A percentile compares a stretch with the other conserved stretches of the same genome.
phyloP scores from a whole-genome alignment of 768 basidiomycete species.

The Lactarius psammicola region DNA sequence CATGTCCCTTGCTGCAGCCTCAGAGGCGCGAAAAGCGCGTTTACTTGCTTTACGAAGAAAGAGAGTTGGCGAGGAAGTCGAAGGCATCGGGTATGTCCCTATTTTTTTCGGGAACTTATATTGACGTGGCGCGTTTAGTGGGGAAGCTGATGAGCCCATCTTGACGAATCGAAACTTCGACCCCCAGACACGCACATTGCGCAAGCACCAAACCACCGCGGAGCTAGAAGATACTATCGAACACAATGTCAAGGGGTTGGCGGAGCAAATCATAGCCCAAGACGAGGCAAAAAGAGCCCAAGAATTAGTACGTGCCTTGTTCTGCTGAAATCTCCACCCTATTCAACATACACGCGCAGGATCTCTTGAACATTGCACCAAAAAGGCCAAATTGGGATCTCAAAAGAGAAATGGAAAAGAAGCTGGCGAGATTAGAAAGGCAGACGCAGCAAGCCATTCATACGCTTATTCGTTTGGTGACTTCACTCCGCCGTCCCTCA shows the following conservation, averaged over 20 bases:
- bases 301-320: conserved; percentile 66
- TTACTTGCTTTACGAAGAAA: conserved; percentile 71
- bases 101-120: neutral
- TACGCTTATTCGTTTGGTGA: conserved; percentile 75
- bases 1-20: conserved; percentile 74
- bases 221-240: conserved; percentile 84
- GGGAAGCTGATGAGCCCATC: conserved; percentile 42
- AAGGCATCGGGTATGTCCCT: conserved; percentile 45
- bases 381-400: conserved; percentile 97
- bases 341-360: conserved; percentile 46
- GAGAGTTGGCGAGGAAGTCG: conserved; percentile 57
- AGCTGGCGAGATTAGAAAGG: conserved; percentile 82
- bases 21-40: conserved; percentile 79
- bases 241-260: conserved; percentile 76
- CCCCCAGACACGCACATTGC: conserved; percentile 76
- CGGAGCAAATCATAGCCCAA: conserved; percentile 79
- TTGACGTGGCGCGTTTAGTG: conserved; percentile 13
- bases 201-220: conserved; percentile 60
- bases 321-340: conserved; percentile 3
- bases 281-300: conserved; percentile 83
- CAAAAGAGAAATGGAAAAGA: conserved; percentile 91
- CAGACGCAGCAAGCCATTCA: conserved; percentile 92
- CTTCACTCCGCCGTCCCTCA: neutral
- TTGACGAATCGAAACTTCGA: conserved; percentile 85
- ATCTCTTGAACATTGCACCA: conserved; percentile 95